Base-by-base conservation (phyloP, 306 rosid genomes). In the Cucurbita ficifolia region DNA sequence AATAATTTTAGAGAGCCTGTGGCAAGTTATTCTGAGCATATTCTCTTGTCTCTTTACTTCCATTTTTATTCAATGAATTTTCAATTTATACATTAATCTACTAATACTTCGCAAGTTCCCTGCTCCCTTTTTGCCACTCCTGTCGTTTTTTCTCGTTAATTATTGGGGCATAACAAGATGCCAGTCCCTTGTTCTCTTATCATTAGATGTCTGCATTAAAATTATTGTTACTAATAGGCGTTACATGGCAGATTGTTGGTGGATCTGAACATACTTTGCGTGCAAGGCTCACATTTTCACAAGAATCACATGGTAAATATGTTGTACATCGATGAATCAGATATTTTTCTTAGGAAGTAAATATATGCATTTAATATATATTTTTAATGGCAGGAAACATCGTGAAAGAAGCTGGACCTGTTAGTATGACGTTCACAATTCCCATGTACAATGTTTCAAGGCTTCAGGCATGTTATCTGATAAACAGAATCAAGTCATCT, bases 321-420 rank as follows among this genome's bases (percentile, higher is more conserved):
- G 35, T 78, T 54, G 42, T 74, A 46, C 19, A 50, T 69, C 57
- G 4, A 52, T 40, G 13, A 54, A 11, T 65, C 7, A 60, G 65
- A 55, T 45, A 43, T 33, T 12, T 16, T n/a, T 64, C 33, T 17
- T 6, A 48, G 22, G 60, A 74, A 24, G 14, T 46, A 36, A 64
- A 22, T 33, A 39, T 7, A 40, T 39, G 11, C 70, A 22, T 22
- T 22, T 54, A 21, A 64, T 10, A 4, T 52, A 76, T 79, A 61
- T 60, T 73, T 70, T 46, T 24, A 73, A 77, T 51, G 71, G 69
- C 83, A 91, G 99, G 96, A 83, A 94, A 89, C 78, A 84, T 94
- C 72, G 78, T 85, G 82, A 94, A 91, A 87, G 99, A 94, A 82
- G 94, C 95, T 38, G 99, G 97, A 74, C 97, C 97, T 75, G 81